Evolutionary conservation across 1,139 yeast genomes (phyloP).

Genomic region (Waltiozyma sp.): DNA sequence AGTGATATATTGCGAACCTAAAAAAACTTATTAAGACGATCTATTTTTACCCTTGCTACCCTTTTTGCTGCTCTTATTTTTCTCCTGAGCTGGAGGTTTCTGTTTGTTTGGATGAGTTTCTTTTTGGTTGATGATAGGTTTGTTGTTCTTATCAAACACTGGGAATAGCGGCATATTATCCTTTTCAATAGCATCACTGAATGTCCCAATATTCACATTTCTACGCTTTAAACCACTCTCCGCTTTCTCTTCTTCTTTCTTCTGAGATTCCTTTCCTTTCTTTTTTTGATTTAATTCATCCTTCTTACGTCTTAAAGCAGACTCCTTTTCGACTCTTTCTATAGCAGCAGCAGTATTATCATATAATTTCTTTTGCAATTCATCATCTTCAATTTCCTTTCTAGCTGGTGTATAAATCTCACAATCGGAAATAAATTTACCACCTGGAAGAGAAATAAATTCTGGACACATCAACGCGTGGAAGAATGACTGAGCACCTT

Average conservation of each 20-base stretch:
- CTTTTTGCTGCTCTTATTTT: neutral
- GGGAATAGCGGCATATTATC: slow-evolving; percentile 10
- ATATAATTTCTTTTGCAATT: slow-evolving; percentile 50
- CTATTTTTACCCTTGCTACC: neutral
- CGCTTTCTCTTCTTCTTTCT: slow-evolving; percentile 1
- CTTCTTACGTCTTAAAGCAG: slow-evolving; percentile 54
- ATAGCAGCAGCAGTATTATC: slow-evolving; percentile 51
- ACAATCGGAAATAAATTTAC: slow-evolving; percentile 66
- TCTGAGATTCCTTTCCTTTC: neutral
- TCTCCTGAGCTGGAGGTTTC: neutral
- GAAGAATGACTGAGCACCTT: slow-evolving; percentile 72
- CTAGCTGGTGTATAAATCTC: slow-evolving; percentile 46
- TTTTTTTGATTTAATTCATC: slow-evolving; percentile 16
- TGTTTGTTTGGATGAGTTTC: neutral
- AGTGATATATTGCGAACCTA: neutral
- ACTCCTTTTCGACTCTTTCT: slow-evolving; percentile 49
- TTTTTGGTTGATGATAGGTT: neutral
- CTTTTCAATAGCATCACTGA: neutral
- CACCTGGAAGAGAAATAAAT: slow-evolving; percentile 48
- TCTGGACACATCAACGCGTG: slow-evolving; percentile 69
- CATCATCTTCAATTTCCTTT: slow-evolving; percentile 49
- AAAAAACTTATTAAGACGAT: neutral
- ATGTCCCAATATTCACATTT: neutral
- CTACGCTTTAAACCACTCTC: slow-evolving; percentile 1
- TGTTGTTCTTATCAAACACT: slow-evolving; percentile 4